Evolutionary conservation across 169 alveolate genomes (phyloP).

Genomic region (Perkinsus marinus): DNA sequence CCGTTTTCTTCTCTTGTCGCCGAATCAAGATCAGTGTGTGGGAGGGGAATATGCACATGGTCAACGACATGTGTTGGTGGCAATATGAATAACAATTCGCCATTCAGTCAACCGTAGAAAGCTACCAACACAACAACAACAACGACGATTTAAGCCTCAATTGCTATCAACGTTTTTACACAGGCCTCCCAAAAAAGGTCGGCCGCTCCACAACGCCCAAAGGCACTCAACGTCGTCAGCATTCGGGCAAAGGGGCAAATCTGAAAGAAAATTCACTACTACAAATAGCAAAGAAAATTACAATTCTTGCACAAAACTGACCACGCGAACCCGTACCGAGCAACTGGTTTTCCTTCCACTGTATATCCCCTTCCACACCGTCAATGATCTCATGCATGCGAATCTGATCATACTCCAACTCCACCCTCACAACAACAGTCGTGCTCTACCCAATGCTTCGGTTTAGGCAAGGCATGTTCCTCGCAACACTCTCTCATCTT

Average conservation of each 20-base stretch:
- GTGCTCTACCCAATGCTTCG: background rate
- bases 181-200: background rate
- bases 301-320: background rate
- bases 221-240: background rate
- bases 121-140: too few relatives aligned
- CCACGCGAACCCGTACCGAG: background rate
- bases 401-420: background rate
- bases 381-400: background rate
- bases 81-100: too few relatives aligned
- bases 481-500: background rate
- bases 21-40: too few relatives aligned
- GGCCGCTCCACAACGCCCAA: background rate
- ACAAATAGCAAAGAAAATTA: background rate
- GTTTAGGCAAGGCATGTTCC: background rate
- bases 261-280: background rate
- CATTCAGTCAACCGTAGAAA: too few relatives aligned
- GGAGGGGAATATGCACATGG: too few relatives aligned
- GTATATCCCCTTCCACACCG: background rate
- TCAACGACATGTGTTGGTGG: too few relatives aligned
- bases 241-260: background rate
- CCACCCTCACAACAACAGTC: background rate
- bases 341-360: background rate
- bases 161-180: background rate
- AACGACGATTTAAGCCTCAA: too few relatives aligned
- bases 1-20: too few relatives aligned